These are phyloP conservation scores for Penicillium parvum DNA, from an alignment of 495 filamentous ascomycete species.

Conservation along the genomic window DNA sequence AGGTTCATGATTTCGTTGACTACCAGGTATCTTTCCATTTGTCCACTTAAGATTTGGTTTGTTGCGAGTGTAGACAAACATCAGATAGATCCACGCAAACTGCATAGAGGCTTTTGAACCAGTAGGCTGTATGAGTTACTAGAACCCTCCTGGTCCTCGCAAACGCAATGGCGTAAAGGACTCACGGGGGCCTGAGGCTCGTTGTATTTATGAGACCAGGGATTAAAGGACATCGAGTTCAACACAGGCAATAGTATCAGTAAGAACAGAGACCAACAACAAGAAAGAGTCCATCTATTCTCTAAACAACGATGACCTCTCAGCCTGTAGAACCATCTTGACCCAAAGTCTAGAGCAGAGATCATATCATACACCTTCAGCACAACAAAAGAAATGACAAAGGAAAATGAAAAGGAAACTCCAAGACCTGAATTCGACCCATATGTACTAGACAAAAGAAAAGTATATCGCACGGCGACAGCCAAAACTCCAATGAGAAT, in stretches of 20 bases:
- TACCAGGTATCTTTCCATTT: background rate
- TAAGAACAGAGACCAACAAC: background rate
- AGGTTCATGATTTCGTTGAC: conserved; percentile 29
- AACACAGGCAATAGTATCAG: too few species aligned
- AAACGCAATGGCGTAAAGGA: too few species aligned
- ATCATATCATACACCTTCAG: conserved; percentile 4
- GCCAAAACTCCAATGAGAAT: conserved; percentile 11
- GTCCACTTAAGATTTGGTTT: background rate
- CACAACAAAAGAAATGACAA: background rate
- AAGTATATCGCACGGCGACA: conserved; percentile 6
- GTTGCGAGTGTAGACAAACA: too few species aligned
- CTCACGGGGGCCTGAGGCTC: too few species aligned
- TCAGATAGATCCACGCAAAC: too few species aligned
- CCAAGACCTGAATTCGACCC: conserved; percentile 20
- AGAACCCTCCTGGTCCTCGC: too few species aligned
- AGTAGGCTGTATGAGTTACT: too few species aligned
- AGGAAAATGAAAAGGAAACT: conserved; percentile 9
- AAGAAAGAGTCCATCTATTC: background rate
- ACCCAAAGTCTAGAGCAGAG: background rate
- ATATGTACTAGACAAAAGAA: conserved; percentile 31
- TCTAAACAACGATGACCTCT: too few species aligned
- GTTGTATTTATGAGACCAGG: too few species aligned
- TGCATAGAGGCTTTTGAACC: too few species aligned
- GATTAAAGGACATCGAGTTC: too few species aligned
- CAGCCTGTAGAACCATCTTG: background rate